These are phyloP conservation scores for Fusarium sp. DNA, from an alignment of 2,329 filamentous ascomycete genomes.

Conservation along the genomic window DNA sequence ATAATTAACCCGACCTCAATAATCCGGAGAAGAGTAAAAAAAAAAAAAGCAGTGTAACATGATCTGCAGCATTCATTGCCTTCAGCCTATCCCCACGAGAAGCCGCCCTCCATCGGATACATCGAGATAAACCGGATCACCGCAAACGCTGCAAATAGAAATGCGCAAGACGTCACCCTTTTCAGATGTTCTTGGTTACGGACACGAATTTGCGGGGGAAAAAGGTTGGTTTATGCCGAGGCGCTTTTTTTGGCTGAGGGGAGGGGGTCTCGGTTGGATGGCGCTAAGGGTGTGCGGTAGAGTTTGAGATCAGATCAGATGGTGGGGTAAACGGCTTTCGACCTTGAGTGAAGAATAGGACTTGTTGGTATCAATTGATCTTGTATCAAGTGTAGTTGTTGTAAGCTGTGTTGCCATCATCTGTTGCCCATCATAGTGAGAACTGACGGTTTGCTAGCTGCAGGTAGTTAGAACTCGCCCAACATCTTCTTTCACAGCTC, in stretches of 20 bases:
- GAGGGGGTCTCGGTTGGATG: neutral
- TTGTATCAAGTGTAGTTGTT: neutral
- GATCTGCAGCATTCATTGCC: neutral
- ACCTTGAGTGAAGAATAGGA: neutral
- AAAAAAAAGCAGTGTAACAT: neutral
- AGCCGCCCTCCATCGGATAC: conserved; percentile 11
- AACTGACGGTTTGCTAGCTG: neutral
- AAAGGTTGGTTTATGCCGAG: conserved; percentile 24
- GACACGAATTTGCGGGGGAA: neutral
- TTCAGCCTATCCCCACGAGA: neutral
- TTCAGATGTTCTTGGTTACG: conserved; percentile 14
- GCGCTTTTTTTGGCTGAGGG: conserved; percentile 8
- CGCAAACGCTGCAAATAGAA: conserved; percentile 5
- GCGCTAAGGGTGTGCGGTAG: conserved; percentile 15
- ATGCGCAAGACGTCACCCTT: conserved; percentile 22
- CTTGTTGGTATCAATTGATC: neutral
- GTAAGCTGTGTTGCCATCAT: neutral
- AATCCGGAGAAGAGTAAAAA: neutral
- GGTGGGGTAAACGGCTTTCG: conserved; percentile 17
- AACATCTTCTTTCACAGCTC: neutral
- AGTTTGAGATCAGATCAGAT: conserved; percentile 8
- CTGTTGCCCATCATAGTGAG: neutral
- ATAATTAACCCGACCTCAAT: neutral
- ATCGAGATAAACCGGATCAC: conserved; percentile 23
- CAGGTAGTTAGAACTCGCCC: neutral